Base-by-base conservation (phyloP, 139 green algal species). In the Micromonas commoda region DNA sequence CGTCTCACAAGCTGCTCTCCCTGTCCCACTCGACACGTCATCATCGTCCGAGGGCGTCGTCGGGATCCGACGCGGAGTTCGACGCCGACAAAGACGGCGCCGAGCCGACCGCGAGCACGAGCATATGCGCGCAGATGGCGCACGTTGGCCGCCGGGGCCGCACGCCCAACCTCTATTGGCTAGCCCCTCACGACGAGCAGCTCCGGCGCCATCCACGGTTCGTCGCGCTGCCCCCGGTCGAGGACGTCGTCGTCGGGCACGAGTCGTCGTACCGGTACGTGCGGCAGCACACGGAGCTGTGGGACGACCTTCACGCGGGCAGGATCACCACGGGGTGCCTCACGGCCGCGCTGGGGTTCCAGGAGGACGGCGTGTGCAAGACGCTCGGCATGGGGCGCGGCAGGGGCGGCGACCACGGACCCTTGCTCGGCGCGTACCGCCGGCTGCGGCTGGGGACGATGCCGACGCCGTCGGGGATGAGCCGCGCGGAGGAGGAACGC, bases 271-370 rank as follows among this genome's bases (percentile, higher is more conserved):
- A 32, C 71, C 79, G 83, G 5, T 88, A 83, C 39, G 77, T 91
- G 51, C 70, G 85, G 29, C 86, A 90, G 78, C 86, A 89, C 5
- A 79, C 75, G 3, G 19, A 74, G 2, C 71, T 89, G 24, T 91
- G 87, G 89, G 68, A 67, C 1, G 37, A 39, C 6, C 78, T 93
- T 45, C 89, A 93, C 64, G 54, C 71, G 26, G 89, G 86, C 32
- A 57, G 85, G 39, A 81, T 93, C 23, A 92, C 88, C 57, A 89
- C 82, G 19, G 78, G 84, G 39, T 37, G 65, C 20, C 74, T 91
- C 0, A 84, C 84, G n/a, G 68, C 70, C 0, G 84, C 80, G n/a
- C 82, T 93, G 45, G 89, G 89, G 4, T 83, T 93, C 13, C 83
- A 86, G 23, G 88, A 93, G 64, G 70, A 33, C 1, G 37, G 38